Evolutionary conservation across 2,329 filamentous ascomycete genomes (phyloP).

Genomic region (Eurotiales sp.): DNA sequence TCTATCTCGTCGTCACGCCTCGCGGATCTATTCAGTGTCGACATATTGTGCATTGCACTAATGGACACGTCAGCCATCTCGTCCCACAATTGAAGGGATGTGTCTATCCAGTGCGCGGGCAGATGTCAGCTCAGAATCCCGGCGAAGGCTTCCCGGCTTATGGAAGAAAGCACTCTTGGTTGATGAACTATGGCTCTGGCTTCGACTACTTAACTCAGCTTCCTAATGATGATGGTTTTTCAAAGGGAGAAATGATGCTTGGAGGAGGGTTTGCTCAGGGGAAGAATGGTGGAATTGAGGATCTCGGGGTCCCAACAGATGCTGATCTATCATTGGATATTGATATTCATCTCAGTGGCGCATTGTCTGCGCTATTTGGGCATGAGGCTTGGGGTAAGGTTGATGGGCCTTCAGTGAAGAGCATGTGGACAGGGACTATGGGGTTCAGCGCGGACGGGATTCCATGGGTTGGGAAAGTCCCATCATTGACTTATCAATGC

Average conservation of each 20-base stretch:
- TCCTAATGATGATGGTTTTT: constrained; percentile 21
- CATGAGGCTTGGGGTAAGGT: constrained; percentile 22
- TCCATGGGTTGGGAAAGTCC: constrained; percentile 48
- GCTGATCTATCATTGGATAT: constrained; percentile 24
- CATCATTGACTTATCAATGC: constrained; percentile 14
- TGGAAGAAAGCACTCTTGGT: constrained; percentile 47
- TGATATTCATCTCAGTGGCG: constrained; percentile 26
- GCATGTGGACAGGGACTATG: constrained; percentile 43
- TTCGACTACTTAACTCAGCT: constrained; percentile 54
- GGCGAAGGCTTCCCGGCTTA: constrained; percentile 25
- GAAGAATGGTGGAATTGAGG: constrained; percentile 40
- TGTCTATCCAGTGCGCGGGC: constrained; percentile 37
- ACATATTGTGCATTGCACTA: constrained; percentile 58
- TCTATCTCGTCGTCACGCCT: constrained; percentile 38
- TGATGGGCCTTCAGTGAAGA: constrained; percentile 19
- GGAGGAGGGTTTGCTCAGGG: constrained; percentile 52
- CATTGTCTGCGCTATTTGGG: constrained; percentile 24
- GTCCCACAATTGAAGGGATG: constrained; percentile 43
- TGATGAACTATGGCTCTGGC: constrained; percentile 44
- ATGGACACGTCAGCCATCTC: constrained; percentile 51
- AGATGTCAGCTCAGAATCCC: constrained; percentile 42
- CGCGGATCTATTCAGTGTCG: constrained; percentile 45
- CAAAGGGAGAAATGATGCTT: constrained; percentile 48
- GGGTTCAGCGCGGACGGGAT: constrained; percentile 49
- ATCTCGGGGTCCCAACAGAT: constrained; percentile 50